These are phyloP conservation scores for Irpex rosettiformis DNA, from an alignment of 1,284 basidiomycete genomes.

Conservation along the genomic window DNA sequence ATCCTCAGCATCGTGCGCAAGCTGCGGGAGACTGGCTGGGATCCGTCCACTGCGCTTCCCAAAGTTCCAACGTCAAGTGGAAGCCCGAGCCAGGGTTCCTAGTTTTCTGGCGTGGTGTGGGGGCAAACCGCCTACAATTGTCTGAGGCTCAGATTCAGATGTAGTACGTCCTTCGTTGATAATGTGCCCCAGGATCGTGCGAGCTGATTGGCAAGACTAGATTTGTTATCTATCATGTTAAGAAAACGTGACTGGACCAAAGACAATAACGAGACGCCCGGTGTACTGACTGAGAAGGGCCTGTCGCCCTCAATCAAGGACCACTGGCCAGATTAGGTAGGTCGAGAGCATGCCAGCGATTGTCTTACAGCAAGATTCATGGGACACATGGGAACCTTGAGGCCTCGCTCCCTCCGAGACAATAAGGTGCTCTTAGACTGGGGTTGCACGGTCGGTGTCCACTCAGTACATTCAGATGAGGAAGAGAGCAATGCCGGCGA, in stretches of 20 bases:
- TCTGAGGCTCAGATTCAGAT: neutral
- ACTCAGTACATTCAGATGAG: neutral
- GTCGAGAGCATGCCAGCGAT: neutral
- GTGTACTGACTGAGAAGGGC: neutral
- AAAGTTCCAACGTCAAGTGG: neutral
- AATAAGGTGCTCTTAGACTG: conserved; percentile 7
- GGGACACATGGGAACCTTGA: neutral
- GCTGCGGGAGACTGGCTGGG: conserved; percentile 27
- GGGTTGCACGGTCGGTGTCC: neutral
- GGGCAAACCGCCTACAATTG: neutral
- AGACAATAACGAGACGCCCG: conserved; percentile 20
- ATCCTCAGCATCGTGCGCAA: conserved; percentile 32
- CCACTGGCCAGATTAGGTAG: neutral
- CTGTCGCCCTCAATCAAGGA: neutral
- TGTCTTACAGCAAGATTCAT: neutral
- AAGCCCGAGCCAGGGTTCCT: neutral
- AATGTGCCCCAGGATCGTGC: neutral
- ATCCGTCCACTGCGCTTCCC: conserved; percentile 15
- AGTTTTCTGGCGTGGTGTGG: neutral
- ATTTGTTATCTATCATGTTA: neutral
- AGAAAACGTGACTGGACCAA: conserved; percentile 15
- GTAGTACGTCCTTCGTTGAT: neutral
- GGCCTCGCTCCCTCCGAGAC: conserved; percentile 11
- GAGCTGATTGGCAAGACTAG: neutral
- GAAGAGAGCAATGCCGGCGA: conserved; percentile 1